A percentile compares a stretch with the other conserved stretches of the same genome.
Evolutionary conservation across 2,329 filamentous ascomycete species (phyloP).

Genomic region (Neobulgaria alba): DNA sequence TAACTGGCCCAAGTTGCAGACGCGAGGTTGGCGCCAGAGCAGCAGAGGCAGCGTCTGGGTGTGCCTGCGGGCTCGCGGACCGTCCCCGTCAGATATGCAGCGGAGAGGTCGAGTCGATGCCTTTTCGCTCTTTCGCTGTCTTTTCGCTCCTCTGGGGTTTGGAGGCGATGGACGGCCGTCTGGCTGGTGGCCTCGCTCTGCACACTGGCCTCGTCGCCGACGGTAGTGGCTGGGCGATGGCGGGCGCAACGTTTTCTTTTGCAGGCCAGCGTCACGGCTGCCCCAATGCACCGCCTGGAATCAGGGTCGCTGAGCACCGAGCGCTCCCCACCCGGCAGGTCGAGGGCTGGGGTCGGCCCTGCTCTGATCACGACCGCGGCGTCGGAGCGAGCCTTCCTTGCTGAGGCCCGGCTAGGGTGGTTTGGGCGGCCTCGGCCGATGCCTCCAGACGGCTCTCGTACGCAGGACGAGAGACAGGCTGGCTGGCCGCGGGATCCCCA

Average conservation of each 20-base stretch:
- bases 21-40: neutral
- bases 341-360: neutral
- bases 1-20: neutral
- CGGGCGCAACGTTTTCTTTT: neutral
- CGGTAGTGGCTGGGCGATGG: neutral
- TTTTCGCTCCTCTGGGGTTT: too few species aligned
- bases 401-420: too few species aligned
- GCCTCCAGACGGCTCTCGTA: too few species aligned
- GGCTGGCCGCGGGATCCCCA: too few species aligned
- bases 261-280: neutral
- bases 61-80: neutral
- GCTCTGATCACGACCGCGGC: neutral
- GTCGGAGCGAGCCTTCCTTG: too few species aligned
- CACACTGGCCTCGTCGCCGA: too few species aligned
- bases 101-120: neutral
- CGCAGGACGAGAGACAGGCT: too few species aligned
- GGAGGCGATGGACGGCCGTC: too few species aligned
- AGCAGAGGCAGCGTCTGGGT: neutral
- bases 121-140: neutral
- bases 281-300: neutral
- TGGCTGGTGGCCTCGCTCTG: too few species aligned
- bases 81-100: neutral
- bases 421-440: too few species aligned
- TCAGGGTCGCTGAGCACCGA: neutral
- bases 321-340: neutral